Evolutionary conservation across 192 early-diverging fungal species (phyloP).

Genomic region (Glomus cerebriforme): DNA sequence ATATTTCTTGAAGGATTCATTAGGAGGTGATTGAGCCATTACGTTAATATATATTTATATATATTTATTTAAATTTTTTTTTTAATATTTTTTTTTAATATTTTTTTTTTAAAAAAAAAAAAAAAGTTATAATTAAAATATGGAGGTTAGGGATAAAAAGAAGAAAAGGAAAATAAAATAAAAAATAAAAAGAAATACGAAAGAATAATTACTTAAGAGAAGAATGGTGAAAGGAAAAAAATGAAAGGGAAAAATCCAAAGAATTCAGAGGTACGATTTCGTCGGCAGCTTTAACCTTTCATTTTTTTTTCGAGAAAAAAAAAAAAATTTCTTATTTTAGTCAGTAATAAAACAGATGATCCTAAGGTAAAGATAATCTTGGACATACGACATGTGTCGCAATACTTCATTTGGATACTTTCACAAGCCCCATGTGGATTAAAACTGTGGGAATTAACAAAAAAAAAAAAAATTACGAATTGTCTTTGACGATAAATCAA

Average conservation of each 20-base stretch:
- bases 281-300: not conserved
- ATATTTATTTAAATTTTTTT: not conserved
- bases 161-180: not conserved
- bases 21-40: not conserved
- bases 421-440: slow-evolving; percentile 14
- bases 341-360: not conserved
- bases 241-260: not conserved
- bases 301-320: not conserved
- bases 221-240: not conserved
- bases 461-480: too few relatives aligned
- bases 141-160: not conserved
- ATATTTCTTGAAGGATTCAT: not conserved
- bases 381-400: slow-evolving; percentile 1
- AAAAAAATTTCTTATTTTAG: not conserved
- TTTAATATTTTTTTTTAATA: not conserved
- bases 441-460: not conserved
- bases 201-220: not conserved
- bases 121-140: not conserved
- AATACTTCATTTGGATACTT: not conserved
- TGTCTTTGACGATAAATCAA: too few relatives aligned
- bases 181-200: too few relatives aligned
- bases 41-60: too few relatives aligned
- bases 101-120: not conserved
- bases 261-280: not conserved
- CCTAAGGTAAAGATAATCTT: not conserved